A percentile compares a stretch with the other conserved stretches of the same genome.
Evolutionary conservation across 768 basidiomycete species (phyloP).

Genomic region (Mycena filopes): DNA sequence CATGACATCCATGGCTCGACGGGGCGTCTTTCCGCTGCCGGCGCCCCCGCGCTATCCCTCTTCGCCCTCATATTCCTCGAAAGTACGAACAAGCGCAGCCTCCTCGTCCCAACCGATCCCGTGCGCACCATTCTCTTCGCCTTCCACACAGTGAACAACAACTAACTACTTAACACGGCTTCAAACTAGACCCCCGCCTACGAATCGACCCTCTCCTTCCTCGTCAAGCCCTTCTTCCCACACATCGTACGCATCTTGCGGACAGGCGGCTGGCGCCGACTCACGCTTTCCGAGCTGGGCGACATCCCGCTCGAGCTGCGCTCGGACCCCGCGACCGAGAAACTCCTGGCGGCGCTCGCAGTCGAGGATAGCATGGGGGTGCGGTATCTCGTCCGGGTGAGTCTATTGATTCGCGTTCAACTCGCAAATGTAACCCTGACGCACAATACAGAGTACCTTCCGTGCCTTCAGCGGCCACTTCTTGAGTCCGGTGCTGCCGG

Average conservation of each 20-base stretch:
- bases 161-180: too few relatives aligned
- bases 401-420: neutral
- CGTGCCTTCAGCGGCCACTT: conserved; percentile 15
- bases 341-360: conserved; percentile 15
- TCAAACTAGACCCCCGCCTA: conserved; percentile 2
- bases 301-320: conserved; percentile 18
- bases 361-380: conserved; percentile 12
- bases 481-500: conserved; percentile 18
- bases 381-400: conserved; percentile 14
- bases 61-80: conserved; percentile 16
- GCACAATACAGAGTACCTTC: conserved; percentile 11
- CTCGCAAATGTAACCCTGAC: neutral
- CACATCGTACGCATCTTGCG: conserved; percentile 9
- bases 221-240: conserved; percentile 14
- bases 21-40: conserved; percentile 3
- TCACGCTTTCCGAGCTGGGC: conserved; percentile 13
- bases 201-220: conserved; percentile 25
- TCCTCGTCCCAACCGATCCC: conserved; percentile 14
- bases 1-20: neutral
- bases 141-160: too few relatives aligned
- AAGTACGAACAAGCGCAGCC: conserved; percentile 18
- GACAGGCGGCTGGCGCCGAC: conserved; percentile 7
- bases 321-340: conserved; percentile 22
- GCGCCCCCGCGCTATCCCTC: conserved; percentile 1
- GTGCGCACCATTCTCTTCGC: conserved; percentile 6